Evolutionary conservation across 148 eudicot species (phyloP).

Genomic region (Polygonum maritimum): DNA sequence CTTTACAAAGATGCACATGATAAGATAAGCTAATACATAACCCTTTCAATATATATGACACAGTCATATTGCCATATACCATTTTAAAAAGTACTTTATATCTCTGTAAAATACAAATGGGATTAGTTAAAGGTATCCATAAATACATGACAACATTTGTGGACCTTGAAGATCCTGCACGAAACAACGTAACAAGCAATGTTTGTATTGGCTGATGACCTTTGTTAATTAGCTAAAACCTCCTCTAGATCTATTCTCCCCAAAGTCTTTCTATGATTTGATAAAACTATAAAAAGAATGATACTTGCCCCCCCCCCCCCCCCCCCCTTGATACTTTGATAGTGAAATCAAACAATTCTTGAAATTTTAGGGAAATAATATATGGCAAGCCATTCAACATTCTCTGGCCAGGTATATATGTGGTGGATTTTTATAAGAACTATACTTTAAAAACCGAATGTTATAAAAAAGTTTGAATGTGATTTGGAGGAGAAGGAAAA

Average conservation of each 20-base stretch:
- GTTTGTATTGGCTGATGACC: slow-evolving; percentile 1
- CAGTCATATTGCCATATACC: neutral
- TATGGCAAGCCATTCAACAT: neutral
- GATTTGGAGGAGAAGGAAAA: neutral
- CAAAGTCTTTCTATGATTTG: slow-evolving; percentile 22
- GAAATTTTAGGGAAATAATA: neutral
- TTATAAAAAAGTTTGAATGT: neutral
- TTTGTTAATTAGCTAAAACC: neutral
- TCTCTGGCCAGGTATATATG: too few relatives aligned
- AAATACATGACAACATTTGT: neutral
- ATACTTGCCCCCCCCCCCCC: neutral
- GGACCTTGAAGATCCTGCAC: neutral
- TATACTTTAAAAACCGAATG: neutral
- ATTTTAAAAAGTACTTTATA: neutral
- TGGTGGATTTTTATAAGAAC: too few relatives aligned
- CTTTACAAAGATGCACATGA: too few relatives aligned
- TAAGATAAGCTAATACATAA: too few relatives aligned
- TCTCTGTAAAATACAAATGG: neutral
- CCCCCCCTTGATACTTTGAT: too few relatives aligned
- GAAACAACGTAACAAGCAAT: neutral
- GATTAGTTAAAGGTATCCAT: neutral
- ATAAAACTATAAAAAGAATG: neutral
- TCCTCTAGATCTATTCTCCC: too few relatives aligned
- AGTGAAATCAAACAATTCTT: neutral
- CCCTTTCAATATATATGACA: neutral